These are phyloP conservation scores for Straminergon stramineum DNA, from an alignment of 225 moss, liverwort and hornwort species.

Conservation along the genomic window DNA sequence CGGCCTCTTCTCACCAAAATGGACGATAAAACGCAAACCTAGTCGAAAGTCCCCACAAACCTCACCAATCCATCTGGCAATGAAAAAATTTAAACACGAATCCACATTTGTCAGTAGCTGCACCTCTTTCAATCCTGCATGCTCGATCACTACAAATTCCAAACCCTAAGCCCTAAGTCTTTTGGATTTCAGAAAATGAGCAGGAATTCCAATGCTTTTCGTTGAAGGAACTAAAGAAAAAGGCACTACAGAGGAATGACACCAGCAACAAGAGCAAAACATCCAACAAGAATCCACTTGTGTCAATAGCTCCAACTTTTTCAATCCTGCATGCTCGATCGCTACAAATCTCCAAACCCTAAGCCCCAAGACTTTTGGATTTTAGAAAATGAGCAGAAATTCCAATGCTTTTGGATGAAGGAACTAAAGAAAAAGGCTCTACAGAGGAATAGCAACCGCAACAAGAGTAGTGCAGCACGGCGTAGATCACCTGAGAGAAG, in stretches of 20 bases:
- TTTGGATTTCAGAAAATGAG: not conserved
- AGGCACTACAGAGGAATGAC: not conserved
- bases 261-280: not conserved
- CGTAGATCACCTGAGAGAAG: not conserved
- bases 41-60: not conserved
- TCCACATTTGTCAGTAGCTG: not conserved
- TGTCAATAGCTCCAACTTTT: not conserved
- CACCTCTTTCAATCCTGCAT: not conserved
- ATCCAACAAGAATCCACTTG: not conserved
- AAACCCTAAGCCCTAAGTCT: not conserved
- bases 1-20: not conserved
- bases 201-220: not conserved
- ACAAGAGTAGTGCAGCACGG: not conserved
- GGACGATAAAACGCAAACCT: not conserved
- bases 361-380: not conserved
- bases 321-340: not conserved
- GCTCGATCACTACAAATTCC: not conserved
- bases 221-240: not conserved
- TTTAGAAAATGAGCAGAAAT: not conserved
- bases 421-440: not conserved
- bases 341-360: not conserved
- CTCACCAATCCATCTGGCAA: conserved; percentile 28
- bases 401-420: not conserved
- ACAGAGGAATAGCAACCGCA: not conserved
- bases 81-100: not conserved